Evolutionary conservation across 345 rosid genomes (phyloP).

Genomic region (Geranium rotundifolium): DNA sequence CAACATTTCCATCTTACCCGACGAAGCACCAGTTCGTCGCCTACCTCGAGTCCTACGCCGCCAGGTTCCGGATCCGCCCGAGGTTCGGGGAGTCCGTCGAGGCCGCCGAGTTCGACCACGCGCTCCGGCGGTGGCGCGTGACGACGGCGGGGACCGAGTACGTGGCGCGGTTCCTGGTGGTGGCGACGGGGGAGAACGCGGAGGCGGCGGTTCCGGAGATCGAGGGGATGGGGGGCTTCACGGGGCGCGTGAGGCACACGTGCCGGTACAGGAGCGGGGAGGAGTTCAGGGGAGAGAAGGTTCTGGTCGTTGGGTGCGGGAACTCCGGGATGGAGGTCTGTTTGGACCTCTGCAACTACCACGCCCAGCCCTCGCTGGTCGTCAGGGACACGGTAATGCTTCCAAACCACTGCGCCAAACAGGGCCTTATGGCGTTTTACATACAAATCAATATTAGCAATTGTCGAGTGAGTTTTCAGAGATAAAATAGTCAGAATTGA

Average conservation of each 20-base stretch:
- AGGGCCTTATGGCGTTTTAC: no score
- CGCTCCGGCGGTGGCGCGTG: no score
- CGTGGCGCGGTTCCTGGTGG: conserved; percentile 48
- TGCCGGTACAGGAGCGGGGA: conserved; percentile 50
- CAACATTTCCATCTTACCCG: conserved; percentile 65
- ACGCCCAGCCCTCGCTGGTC: conserved; percentile 46
- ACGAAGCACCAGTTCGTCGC: conserved; percentile 56
- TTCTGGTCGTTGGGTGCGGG: conserved; percentile 73
- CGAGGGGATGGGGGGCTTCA: conserved; percentile 33
- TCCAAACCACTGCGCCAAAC: background rate
- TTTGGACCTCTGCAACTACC: conserved; percentile 45
- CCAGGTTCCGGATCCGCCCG: conserved; percentile 53
- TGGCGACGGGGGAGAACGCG: conserved; percentile 75
- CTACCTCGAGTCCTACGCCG: conserved; percentile 61
- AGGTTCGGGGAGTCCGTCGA: conserved; percentile 49
- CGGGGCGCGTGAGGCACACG: conserved; percentile 41
- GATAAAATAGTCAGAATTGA: no score
- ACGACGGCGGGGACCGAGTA: no score
- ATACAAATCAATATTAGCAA: no score
- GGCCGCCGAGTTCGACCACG: conserved; percentile 42
- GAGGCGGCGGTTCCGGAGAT: conserved; percentile 40
- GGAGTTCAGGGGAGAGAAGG: conserved; percentile 31
- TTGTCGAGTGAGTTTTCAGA: no score
- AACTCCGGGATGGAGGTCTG: conserved; percentile 72
- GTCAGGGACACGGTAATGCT: conserved; percentile 45